phyloP scores from a whole-genome alignment of 1,139 yeast genomes.

The Saccharomyces pastorianus region DNA sequence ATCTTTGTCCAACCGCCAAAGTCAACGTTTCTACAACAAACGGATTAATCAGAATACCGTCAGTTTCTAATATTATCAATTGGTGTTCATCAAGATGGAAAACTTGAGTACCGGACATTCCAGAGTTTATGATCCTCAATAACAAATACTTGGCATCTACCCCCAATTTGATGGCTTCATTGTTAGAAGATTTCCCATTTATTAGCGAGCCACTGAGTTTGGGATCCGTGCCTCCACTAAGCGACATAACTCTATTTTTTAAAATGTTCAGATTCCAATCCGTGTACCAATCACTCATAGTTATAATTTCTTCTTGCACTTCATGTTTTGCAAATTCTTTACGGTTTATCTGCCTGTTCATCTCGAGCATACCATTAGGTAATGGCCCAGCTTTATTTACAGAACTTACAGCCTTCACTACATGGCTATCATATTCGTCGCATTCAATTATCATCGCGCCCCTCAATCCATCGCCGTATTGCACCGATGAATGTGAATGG shows the following conservation, averaged over 20 bases:
- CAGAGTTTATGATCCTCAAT: conserved; percentile 36
- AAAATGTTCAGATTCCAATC: conserved; percentile 61
- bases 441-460: conserved; percentile 42
- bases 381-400: conserved; percentile 1
- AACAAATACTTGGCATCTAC: conserved; percentile 47
- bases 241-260: conserved; percentile 38
- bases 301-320: conserved; percentile 43
- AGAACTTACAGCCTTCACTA: conserved; percentile 30
- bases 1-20: conserved; percentile 71
- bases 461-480: conserved; percentile 42
- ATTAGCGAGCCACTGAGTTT: conserved; percentile 27
- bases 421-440: conserved; percentile 39
- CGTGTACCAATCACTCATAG: conserved; percentile 50
- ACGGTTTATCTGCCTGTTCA: conserved; percentile 30
- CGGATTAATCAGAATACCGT: conserved; percentile 56
- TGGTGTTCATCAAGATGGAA: conserved; percentile 42
- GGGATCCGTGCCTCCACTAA: conserved; percentile 31
- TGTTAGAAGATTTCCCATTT: conserved; percentile 49
- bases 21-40: conserved; percentile 47
- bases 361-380: conserved; percentile 13
- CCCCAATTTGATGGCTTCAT: conserved; percentile 42
- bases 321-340: conserved; percentile 49
- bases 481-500: conserved; percentile 44
- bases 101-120: conserved; percentile 41
- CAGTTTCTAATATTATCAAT: conserved; percentile 55